Evolutionary conservation across 2,329 filamentous ascomycete genomes (phyloP).

Genomic region (Cytospora mali): DNA sequence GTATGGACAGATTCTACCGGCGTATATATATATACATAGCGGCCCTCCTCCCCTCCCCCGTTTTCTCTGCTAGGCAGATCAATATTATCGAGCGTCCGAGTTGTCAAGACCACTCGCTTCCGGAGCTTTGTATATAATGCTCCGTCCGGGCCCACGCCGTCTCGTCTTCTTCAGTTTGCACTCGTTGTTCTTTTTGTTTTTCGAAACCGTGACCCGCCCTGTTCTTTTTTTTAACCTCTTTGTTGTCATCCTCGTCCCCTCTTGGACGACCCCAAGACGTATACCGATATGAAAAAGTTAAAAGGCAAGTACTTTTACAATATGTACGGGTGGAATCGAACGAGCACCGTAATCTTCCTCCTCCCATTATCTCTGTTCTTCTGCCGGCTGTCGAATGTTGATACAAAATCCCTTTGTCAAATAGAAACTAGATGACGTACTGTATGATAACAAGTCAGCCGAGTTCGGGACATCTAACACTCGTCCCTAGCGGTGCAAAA

Average conservation of each 20-base stretch:
- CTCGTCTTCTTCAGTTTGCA: neutral
- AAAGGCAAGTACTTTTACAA: slow-evolving; percentile 19
- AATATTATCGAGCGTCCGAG: too few species aligned
- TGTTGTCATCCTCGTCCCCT: too few species aligned
- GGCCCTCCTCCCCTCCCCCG: too few species aligned
- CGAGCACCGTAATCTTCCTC: neutral
- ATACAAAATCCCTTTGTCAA: neutral
- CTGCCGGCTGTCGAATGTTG: neutral
- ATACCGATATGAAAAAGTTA: slow-evolving; percentile 20
- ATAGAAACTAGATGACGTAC: slow-evolving; percentile 45
- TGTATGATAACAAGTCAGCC: slow-evolving; percentile 28
- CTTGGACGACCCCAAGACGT: too few species aligned
- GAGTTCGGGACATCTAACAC: neutral
- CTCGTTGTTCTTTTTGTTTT: too few species aligned
- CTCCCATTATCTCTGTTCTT: neutral
- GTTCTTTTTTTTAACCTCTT: too few species aligned
- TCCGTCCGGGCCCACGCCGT: too few species aligned
- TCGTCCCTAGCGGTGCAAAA: slow-evolving; percentile 48
- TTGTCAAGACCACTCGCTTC: too few species aligned
- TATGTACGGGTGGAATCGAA: slow-evolving; percentile 25
- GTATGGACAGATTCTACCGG: too few species aligned
- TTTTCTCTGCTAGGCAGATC: too few species aligned
- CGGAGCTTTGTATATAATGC: too few species aligned
- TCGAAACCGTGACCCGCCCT: neutral
- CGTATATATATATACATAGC: too few species aligned